Evolutionary conservation across 805 yeast species (phyloP).

Genomic region (Pichia insulana): DNA sequence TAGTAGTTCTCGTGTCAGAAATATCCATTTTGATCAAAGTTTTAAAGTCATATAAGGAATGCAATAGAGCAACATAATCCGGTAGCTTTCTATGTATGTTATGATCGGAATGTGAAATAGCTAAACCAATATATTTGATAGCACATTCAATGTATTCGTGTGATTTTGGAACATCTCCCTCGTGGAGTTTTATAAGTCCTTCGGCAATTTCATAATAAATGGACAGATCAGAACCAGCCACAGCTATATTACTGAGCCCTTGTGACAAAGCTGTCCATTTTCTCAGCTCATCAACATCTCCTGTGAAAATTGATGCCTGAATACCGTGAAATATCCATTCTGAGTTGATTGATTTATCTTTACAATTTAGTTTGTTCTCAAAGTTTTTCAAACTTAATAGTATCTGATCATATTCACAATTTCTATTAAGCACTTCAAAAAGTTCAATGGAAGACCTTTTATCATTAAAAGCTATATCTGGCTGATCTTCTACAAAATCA

Average conservation of each 20-base stretch:
- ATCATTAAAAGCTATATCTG: conserved; percentile 6
- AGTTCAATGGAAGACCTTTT: conserved; percentile 43
- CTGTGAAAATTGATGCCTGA: conserved; percentile 64
- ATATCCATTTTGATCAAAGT: conserved; percentile 23
- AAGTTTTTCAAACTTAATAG: conserved; percentile 39
- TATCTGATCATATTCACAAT: conserved; percentile 65
- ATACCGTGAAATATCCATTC: conserved; percentile 64
- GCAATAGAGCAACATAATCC: conserved; percentile 43
- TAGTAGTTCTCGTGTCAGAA: conserved; percentile 12
- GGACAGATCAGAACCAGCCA: conserved; percentile 45
- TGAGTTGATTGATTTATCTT: conserved; percentile 18
- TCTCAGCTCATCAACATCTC: conserved; percentile 39
- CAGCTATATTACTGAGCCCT: conserved; percentile 21
- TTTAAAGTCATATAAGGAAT: conserved; percentile 53
- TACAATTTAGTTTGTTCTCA: conserved; percentile 14
- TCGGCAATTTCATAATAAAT: conserved; percentile 59
- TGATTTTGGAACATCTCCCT: conserved; percentile 28
- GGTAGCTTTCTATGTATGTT: conserved; percentile 45
- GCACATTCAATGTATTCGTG: conserved; percentile 39
- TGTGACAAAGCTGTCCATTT: conserved; percentile 56
- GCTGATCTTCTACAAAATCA: conserved; percentile 15
- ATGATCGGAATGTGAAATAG: conserved; percentile 40
- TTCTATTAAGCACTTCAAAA: conserved; percentile 63
- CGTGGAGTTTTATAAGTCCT: conserved; percentile 40
- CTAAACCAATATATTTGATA: conserved; percentile 49